A percentile compares a stretch with the other conserved stretches of the same genome.
Conservation (phyloP, 2,329 filamentous ascomycete species). For the Arthrobotrys entomopaga region DNA sequence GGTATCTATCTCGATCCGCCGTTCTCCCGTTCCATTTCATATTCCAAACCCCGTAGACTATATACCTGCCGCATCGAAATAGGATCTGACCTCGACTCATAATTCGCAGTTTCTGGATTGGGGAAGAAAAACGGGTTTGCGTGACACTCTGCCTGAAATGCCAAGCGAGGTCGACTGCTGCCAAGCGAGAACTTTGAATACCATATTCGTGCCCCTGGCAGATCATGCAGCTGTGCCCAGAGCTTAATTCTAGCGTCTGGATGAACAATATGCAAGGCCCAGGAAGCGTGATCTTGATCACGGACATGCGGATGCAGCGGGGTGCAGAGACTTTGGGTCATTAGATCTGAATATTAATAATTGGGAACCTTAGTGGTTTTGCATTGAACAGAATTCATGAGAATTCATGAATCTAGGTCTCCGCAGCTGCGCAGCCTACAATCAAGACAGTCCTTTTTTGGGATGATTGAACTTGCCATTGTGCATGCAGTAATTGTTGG, state of each 20-base stretch:
- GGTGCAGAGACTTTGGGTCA: not conserved
- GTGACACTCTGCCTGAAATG: slow-evolving; percentile 56
- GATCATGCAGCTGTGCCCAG: slow-evolving; percentile 27
- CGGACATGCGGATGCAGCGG: slow-evolving; percentile 33
- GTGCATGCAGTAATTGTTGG: slow-evolving; percentile 10
- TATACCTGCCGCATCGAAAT: slow-evolving; percentile 53
- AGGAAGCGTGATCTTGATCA: slow-evolving; percentile 15
- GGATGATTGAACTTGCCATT: slow-evolving; percentile 37
- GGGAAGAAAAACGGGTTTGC: slow-evolving; percentile 55
- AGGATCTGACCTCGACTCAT: slow-evolving; percentile 47
- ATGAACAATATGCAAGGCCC: slow-evolving; percentile 39
- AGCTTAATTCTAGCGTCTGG: slow-evolving; percentile 20
- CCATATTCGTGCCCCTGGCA: too few species aligned
- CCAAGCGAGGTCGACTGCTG: slow-evolving; percentile 34
- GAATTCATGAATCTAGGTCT: too few species aligned
- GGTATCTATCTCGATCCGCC: slow-evolving; percentile 42
- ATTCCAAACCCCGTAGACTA: not conserved
- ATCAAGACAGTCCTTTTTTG: slow-evolving; percentile 25
- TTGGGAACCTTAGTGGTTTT: not conserved
- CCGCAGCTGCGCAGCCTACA: slow-evolving; percentile 25
- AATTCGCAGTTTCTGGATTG: slow-evolving; percentile 55
- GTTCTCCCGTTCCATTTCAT: slow-evolving; percentile 41
- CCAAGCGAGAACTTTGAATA: slow-evolving; percentile 6
- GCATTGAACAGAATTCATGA: too few species aligned
- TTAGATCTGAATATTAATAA: too few species aligned